These are phyloP conservation scores for Venturia oleaginea DNA, from an alignment of 2,329 filamentous ascomycete species.

Conservation along the genomic window DNA sequence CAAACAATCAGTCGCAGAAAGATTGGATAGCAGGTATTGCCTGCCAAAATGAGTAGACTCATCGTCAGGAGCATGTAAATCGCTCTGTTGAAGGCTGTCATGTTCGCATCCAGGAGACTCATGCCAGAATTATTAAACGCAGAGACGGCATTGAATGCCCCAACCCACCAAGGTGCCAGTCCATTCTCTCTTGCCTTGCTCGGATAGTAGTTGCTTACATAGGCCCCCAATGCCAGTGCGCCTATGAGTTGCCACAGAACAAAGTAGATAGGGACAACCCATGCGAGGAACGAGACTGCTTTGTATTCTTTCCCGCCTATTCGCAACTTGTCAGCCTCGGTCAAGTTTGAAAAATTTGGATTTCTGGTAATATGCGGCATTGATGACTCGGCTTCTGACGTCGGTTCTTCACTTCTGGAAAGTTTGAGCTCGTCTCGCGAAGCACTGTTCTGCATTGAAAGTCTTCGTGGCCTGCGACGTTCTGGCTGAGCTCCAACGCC, in stretches of 20 bases:
- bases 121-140: conserved; percentile 67
- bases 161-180: conserved; percentile 59
- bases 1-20: conserved; percentile 51
- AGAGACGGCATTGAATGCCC: conserved; percentile 57
- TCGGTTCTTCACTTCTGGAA: conserved; percentile 6
- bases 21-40: conserved; percentile 49
- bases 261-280: conserved; percentile 54
- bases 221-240: conserved; percentile 51
- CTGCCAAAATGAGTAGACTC: conserved; percentile 41
- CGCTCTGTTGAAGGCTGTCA: conserved; percentile 48
- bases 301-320: conserved; percentile 57
- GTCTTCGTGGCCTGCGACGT: background rate
- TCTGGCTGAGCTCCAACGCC: conserved; percentile 27
- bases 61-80: conserved; percentile 40
- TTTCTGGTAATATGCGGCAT: conserved; percentile 36
- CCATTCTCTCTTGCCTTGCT: conserved; percentile 44
- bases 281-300: conserved; percentile 49
- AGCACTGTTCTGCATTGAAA: background rate
- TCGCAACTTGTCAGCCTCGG: conserved; percentile 44
- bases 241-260: conserved; percentile 50
- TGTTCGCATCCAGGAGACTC: conserved; percentile 57
- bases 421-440: conserved; percentile 15
- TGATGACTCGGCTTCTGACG: background rate
- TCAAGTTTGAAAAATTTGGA: conserved; percentile 46
- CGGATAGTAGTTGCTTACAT: conserved; percentile 46